These are phyloP conservation scores for Selaginella moellendorffii DNA, from an alignment of 75 land plant species.

Conservation along the genomic window DNA sequence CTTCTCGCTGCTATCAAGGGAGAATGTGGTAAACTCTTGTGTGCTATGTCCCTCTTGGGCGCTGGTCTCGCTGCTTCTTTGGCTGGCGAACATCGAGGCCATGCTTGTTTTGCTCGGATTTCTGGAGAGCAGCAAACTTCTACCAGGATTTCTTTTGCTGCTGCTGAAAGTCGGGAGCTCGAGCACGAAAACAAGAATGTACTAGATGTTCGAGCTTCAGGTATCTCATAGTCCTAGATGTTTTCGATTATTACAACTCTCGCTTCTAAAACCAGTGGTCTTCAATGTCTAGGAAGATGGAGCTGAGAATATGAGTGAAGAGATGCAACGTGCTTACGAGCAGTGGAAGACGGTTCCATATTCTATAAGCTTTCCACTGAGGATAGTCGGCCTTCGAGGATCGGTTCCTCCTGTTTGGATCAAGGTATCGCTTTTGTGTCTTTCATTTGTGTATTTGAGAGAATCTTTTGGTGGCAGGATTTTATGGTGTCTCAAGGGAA, in stretches of 20 bases:
- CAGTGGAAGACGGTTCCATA: conserved; percentile 56
- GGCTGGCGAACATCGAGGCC: background rate
- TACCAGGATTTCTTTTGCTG: background rate
- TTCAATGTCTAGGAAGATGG: background rate
- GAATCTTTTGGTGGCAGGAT: conserved; percentile 29
- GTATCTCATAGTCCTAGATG: too few species aligned
- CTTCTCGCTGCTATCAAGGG: background rate
- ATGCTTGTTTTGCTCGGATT: too few species aligned
- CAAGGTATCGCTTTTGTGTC: conserved; percentile 33
- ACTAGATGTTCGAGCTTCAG: background rate
- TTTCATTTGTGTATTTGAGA: background rate
- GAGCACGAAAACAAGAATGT: background rate
- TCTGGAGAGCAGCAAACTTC: too few species aligned
- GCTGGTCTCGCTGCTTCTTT: background rate
- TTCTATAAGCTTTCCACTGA: conserved; percentile 64
- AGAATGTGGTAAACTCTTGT: background rate
- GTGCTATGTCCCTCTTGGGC: background rate
- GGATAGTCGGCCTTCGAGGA: conserved; percentile 56
- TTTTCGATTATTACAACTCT: too few species aligned
- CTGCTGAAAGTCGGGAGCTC: background rate
- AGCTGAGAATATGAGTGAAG: conserved; percentile 17
- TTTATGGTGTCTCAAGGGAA: conserved; percentile 67
- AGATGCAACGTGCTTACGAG: conserved; percentile 35
- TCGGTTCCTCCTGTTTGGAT: conserved; percentile 80
- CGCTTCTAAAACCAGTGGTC: too few species aligned